Base-by-base conservation (phyloP, 2,329 filamentous ascomycete species). In the Leptographium flavum region DNA sequence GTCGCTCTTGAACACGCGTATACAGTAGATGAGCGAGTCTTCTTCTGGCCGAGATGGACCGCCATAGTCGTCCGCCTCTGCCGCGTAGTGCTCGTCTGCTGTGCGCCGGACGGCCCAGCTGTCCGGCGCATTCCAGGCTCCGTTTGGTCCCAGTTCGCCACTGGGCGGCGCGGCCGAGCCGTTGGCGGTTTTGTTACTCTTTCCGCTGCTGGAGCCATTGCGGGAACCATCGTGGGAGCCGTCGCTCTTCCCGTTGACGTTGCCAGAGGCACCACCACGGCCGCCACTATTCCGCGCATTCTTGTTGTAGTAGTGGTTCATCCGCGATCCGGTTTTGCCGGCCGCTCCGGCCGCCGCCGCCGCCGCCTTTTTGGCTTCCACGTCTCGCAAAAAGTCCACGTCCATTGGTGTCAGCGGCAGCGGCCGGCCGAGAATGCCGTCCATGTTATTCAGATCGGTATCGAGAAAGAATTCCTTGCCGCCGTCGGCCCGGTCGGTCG, bases 1-100 rank as follows among this genome's bases (percentile, higher is more conserved):
- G 59, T 98, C 90, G 9, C 83, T 82, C 49, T 88, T 81, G 67
- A 98, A 98, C 32, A 98, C 86, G 30, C 92, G 86, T 58, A 98
- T 92, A 60, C 88, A 96, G 61, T 90, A 95, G 28, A 82, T 79
- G 15, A 74, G 71, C 27, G 76, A 71, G 57, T 86, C 84, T 59
- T 90, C 83, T 45, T 90, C 83, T 2, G 80, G 74, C 42, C 76
- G 75, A 7, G 76, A 70, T n/a, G 77, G 72, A 42, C 76, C 74
- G 39, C 76, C 79, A 25, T 73, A 67, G 45, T 90, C 83, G 50
- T 87, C 83, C 14, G 74, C 67, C 46, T 87, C 83, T 2, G 69
- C 65, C 5, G 59, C 64, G 53, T 68, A 73, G 13, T 65, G 67
- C 45, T 86, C 82, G 53, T 87, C 80, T 8, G 74, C 76, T 38